Base-by-base conservation (phyloP, 495 filamentous ascomycete genomes). In the Penicillium cinerascens region DNA sequence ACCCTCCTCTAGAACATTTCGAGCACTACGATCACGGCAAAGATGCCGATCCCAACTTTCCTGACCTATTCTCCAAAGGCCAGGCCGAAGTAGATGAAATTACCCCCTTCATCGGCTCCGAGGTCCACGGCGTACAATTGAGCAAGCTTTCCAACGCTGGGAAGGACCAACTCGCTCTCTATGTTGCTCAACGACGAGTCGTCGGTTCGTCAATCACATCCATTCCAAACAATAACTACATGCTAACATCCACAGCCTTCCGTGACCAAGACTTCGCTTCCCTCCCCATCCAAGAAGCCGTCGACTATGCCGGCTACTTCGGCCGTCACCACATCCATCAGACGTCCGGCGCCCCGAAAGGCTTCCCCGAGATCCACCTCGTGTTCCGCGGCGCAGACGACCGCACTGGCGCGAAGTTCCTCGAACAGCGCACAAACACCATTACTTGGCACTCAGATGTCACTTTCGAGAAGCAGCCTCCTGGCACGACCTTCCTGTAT, bases 361-460 rank as follows among this genome's bases (percentile, higher is more conserved):
- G 76, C 25, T 78, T 73, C 64, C 82, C 80, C 0, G 76, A 85
- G 51, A 64, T 86, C 44, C 83, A 86, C 54, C 75, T 86, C 6
- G 80, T 84, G 16, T 79, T 84, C 64, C 76, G 80, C 1, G 77
- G 78, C 9, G 78, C 77, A 21, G 76, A 79, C 7, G 79, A 82
- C 39, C 70, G 65, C 33, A 72, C 69, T 11, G 70, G 73, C 33
- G 61, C 70, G 20, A 68, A 71, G 47, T 83, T 81, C 67, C 74
- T 83, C 33, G 68, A 73, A 29, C 68, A 74, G 42, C 77, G 77
- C 37, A 82, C 77, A 13, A 84, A 81, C 56, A 78, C 78, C 9
- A 74, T 82, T 7, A 75, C 77, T 27, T 87, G 85, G 85, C 85
- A 88, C 63, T 81, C 80, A 2, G 85, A 88, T 44, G 76, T 84